Percentiles rank a stretch among this genome's conserved stretches.
Conservation (phyloP, 257 asterid genomes). For the Ocimum tenuiflorum region DNA sequence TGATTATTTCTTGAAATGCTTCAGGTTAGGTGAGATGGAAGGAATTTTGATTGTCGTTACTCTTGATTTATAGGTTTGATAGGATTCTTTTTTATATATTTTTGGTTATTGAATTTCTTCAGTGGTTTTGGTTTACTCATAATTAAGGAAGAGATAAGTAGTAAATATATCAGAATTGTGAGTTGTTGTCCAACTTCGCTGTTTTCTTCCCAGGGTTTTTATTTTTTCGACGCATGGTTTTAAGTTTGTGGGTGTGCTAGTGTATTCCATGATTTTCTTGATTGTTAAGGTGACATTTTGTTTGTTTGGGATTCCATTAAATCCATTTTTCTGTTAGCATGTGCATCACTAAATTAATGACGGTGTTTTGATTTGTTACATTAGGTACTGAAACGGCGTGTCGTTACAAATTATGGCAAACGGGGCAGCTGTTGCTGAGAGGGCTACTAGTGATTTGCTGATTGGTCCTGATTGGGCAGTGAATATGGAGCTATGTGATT, state of each 20-base stretch:
- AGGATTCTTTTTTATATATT: not conserved
- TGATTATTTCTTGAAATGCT: not conserved
- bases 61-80: not conserved
- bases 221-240: not conserved
- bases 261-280: slow-evolving; percentile 3
- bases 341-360: slow-evolving; percentile 9
- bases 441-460: slow-evolving; percentile 91
- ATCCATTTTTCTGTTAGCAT: not conserved
- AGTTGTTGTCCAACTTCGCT: not conserved
- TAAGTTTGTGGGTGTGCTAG: not conserved
- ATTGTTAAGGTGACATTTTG: not conserved
- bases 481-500: slow-evolving; percentile 87
- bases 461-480: slow-evolving; percentile 99
- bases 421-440: slow-evolving; percentile 85
- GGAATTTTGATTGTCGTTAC: not conserved
- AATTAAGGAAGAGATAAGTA: not conserved
- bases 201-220: not conserved
- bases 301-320: not conserved
- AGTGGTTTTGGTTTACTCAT: slow-evolving; percentile 8
- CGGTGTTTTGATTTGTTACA: slow-evolving; percentile 12
- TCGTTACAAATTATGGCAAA: slow-evolving; percentile 53
- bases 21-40: not conserved
- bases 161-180: not conserved
- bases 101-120: not conserved
- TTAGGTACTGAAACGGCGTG: slow-evolving; percentile 17